phyloP scores from a whole-genome alignment of 2,329 filamentous ascomycete genomes.

The Esteya vermicola region DNA sequence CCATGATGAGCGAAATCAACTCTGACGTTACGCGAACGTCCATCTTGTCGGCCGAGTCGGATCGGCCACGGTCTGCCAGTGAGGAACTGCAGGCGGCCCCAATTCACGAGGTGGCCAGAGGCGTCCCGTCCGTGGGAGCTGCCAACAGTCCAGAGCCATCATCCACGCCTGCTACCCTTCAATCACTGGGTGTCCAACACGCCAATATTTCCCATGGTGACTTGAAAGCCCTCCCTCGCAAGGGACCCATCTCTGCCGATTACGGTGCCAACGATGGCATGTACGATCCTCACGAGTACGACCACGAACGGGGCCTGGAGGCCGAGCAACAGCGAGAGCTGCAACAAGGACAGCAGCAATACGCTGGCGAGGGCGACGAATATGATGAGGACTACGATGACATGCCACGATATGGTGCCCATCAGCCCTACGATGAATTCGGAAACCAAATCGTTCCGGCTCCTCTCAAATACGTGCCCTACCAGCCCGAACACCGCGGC shows the following conservation, averaged over 20 bases:
- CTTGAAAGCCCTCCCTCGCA: constrained; percentile 37
- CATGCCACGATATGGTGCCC: constrained; percentile 17
- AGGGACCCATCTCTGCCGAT: constrained; percentile 20
- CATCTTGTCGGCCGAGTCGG: constrained; percentile 68
- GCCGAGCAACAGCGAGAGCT: constrained; percentile 2
- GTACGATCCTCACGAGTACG: constrained; percentile 32
- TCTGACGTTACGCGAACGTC: constrained; percentile 83
- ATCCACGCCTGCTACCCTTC: constrained; percentile 34
- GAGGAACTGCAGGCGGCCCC: constrained; percentile 38
- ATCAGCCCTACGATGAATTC: constrained; percentile 33
- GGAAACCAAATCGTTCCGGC: constrained; percentile 49
- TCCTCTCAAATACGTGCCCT: constrained; percentile 51
- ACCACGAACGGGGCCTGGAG: constrained; percentile 17
- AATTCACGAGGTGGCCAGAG: constrained; percentile 45
- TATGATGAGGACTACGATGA: constrained; percentile 21
- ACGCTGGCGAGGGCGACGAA: constrained; percentile 13
- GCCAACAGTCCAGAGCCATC: constrained; percentile 46
- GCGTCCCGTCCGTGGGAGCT: constrained; percentile 43
- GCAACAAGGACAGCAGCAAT: constrained; percentile 14
- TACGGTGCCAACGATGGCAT: constrained; percentile 21
- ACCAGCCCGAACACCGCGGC: constrained; percentile 54
- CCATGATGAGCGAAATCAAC: constrained; percentile 72
- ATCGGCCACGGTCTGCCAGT: constrained; percentile 54
- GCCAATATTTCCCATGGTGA: constrained; percentile 47
- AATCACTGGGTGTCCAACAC: constrained; percentile 54